These are phyloP conservation scores for Candida sanyaensis DNA, from an alignment of 1,139 yeast genomes.

Conservation along the genomic window DNA sequence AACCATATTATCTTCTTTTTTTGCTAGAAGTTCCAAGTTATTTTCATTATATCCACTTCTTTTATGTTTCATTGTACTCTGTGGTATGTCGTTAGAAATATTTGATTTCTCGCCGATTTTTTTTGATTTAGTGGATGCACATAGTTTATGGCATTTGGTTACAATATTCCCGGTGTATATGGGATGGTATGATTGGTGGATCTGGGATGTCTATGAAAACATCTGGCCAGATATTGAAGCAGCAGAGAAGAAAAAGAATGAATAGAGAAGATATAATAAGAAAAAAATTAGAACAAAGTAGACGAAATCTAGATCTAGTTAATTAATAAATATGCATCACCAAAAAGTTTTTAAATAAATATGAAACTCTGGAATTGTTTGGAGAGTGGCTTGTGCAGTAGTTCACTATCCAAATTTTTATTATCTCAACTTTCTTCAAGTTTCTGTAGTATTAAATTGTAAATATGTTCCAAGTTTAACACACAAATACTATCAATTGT, in stretches of 20 bases:
- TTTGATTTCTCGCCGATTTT: conserved; percentile 82
- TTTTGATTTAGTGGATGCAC: conserved; percentile 78
- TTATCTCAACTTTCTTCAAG: too few relatives aligned
- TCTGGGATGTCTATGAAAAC: conserved; percentile 47
- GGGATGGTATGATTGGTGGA: conserved; percentile 52
- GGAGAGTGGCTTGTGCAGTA: too few relatives aligned
- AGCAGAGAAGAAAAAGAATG: conserved; percentile 14
- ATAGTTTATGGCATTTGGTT: conserved; percentile 87
- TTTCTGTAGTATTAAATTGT: too few relatives aligned
- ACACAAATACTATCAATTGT: too few relatives aligned
- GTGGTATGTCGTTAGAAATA: conserved; percentile 85
- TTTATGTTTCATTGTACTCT: conserved; percentile 52
- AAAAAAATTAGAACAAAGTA: too few relatives aligned
- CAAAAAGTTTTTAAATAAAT: too few relatives aligned
- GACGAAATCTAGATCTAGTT: background rate
- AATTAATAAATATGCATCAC: too few relatives aligned
- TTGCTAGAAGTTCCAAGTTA: conserved; percentile 37
- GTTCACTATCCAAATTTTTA: too few relatives aligned
- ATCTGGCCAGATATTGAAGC: conserved; percentile 19
- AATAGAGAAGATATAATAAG: conserved; percentile 1
- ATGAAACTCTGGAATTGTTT: too few relatives aligned
- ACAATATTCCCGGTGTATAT: conserved; percentile 62
- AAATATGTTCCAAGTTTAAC: too few relatives aligned
- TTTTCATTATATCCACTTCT: conserved; percentile 44
- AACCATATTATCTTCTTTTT: conserved; percentile 35